phyloP scores from a whole-genome alignment of 306 rosid species.

The Vicia faba region DNA sequence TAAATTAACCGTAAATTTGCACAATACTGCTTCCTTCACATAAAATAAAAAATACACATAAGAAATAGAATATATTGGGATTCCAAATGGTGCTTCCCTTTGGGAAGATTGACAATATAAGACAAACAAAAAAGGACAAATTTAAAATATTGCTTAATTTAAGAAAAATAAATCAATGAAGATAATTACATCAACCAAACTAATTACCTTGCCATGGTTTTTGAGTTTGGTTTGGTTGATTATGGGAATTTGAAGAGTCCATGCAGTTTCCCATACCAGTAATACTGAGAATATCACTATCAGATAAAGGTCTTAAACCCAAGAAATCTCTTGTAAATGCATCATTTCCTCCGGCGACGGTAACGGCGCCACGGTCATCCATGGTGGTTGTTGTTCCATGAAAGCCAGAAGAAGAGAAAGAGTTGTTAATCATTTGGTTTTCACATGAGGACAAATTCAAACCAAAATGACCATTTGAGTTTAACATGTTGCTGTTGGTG shows the following conservation, averaged over 20 bases:
- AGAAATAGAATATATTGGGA: slow-evolving; percentile 37
- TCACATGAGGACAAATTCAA: slow-evolving; percentile 42
- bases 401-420: slow-evolving; percentile 51
- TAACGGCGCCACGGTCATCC: background rate
- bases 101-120: slow-evolving; percentile 41
- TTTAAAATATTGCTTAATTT: background rate
- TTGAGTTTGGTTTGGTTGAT: slow-evolving; percentile 54
- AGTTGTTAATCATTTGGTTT: slow-evolving; percentile 8
- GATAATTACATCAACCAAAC: background rate
- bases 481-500: background rate
- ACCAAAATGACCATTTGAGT: slow-evolving; percentile 21
- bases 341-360: slow-evolving; percentile 47
- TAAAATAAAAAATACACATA: background rate
- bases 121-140: slow-evolving; percentile 16
- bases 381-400: slow-evolving; percentile 20
- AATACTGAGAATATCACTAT: slow-evolving; percentile 65
- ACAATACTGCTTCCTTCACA: too few relatives aligned
- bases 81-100: slow-evolving; percentile 50
- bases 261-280: slow-evolving; percentile 70
- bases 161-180: background rate
- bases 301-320: slow-evolving; percentile 74
- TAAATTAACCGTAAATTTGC: too few relatives aligned
- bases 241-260: slow-evolving; percentile 25
- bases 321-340: slow-evolving; percentile 79
- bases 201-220: slow-evolving; percentile 74